phyloP scores from a whole-genome alignment of 129 eudicot genomes.

The Solidago caesia region DNA sequence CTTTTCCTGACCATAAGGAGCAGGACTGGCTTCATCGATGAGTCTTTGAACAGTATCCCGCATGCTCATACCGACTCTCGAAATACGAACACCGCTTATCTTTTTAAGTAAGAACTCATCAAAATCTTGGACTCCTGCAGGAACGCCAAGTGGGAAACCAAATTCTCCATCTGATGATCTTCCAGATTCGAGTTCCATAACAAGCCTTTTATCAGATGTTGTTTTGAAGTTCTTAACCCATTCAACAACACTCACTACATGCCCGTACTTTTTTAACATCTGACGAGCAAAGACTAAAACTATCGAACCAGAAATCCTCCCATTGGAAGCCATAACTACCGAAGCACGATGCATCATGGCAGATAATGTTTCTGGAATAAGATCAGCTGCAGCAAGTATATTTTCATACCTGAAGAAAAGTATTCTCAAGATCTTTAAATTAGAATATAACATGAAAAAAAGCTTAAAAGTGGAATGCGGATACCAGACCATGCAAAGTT shows the following conservation, averaged over 20 bases:
- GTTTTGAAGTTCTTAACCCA: conserved; percentile 80
- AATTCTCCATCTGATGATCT: conserved; percentile 71
- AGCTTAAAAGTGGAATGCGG: neutral
- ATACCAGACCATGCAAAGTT: neutral
- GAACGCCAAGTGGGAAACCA: conserved; percentile 77
- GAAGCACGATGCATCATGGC: conserved; percentile 75
- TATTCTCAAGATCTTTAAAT: conserved; percentile 2
- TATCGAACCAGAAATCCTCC: conserved; percentile 68
- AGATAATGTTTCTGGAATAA: conserved; percentile 83
- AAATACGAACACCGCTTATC: conserved; percentile 67
- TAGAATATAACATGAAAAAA: neutral
- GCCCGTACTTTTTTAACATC: conserved; percentile 66
- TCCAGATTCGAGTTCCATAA: conserved; percentile 79
- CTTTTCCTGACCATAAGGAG: conserved; percentile 69
- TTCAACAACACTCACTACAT: conserved; percentile 64
- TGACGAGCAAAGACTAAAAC: conserved; percentile 72
- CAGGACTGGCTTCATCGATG: conserved; percentile 63
- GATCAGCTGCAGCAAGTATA: conserved; percentile 79
- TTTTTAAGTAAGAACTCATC: conserved; percentile 86
- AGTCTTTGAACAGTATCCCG: conserved; percentile 70
- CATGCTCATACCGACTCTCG: conserved; percentile 88
- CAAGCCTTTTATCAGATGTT: conserved; percentile 68
- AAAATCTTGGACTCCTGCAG: conserved; percentile 83
- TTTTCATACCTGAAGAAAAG: conserved; percentile 76
- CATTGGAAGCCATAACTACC: conserved; percentile 59